These are phyloP conservation scores for Pholiota microspora DNA, from an alignment of 768 basidiomycete species.

Conservation along the genomic window DNA sequence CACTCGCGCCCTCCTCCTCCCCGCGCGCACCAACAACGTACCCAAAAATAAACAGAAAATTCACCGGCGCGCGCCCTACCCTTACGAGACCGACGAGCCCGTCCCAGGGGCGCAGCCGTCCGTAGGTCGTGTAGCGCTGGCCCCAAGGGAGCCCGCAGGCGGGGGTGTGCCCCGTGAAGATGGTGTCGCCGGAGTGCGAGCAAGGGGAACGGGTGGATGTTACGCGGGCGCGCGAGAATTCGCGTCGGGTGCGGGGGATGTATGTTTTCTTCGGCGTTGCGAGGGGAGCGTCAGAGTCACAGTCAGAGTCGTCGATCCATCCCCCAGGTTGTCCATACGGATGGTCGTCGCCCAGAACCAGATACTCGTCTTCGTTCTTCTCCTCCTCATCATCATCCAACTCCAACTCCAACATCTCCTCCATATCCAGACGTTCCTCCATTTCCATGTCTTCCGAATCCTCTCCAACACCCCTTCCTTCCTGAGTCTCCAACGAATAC, in stretches of 20 bases:
- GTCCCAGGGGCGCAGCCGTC: slow-evolving; percentile 58
- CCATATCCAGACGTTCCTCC: slow-evolving; percentile 24
- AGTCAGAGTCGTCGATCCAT: not conserved
- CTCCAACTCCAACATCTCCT: not conserved
- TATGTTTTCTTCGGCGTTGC: not conserved
- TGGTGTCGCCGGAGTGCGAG: slow-evolving; percentile 55
- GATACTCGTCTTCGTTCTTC: not conserved
- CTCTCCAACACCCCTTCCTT: no score
- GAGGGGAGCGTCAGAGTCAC: not conserved
- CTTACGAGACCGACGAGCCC: slow-evolving; percentile 55
- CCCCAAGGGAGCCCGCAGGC: slow-evolving; percentile 18
- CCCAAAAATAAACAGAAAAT: slow-evolving; percentile 59
- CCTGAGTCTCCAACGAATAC: not conserved
- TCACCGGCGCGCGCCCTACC: slow-evolving; percentile 18
- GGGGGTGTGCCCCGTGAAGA: slow-evolving; percentile 23
- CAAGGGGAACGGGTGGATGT: slow-evolving; percentile 32
- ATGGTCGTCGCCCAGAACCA: not conserved
- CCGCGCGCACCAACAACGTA: no score
- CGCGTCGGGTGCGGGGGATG: slow-evolving; percentile 15
- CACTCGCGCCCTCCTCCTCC: no score
- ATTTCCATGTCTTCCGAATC: not conserved
- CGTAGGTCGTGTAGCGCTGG: slow-evolving; percentile 43
- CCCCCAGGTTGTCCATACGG: not conserved
- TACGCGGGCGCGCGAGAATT: slow-evolving; percentile 20
- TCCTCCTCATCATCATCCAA: slow-evolving; percentile 11